These are phyloP conservation scores for Lachancea thermotolerans DNA, from an alignment of 805 yeast genomes.

Conservation along the genomic window DNA sequence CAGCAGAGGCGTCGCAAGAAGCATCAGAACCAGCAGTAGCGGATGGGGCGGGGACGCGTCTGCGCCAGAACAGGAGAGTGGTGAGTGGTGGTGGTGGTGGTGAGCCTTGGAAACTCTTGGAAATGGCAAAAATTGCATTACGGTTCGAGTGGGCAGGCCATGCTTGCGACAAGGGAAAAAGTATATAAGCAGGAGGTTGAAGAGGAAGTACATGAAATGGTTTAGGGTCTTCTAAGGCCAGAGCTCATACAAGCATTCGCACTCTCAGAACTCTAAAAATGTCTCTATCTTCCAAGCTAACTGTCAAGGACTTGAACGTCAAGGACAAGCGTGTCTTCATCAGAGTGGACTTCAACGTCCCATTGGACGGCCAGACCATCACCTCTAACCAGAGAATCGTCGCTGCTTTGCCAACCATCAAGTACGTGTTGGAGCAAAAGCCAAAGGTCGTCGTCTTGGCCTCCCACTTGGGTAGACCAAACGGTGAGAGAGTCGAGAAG, in stretches of 20 bases:
- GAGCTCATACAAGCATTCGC: background rate
- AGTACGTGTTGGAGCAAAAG: slow-evolving; percentile 85
- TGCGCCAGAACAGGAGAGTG: too few relatives aligned
- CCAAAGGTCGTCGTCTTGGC: slow-evolving; percentile 91
- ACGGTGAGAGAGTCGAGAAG: slow-evolving; percentile 81
- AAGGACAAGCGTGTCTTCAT: slow-evolving; percentile 93
- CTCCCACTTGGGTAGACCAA: slow-evolving; percentile 98
- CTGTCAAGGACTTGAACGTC: slow-evolving; percentile 85
- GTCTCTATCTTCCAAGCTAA: slow-evolving; percentile 91
- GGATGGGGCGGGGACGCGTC: too few relatives aligned
- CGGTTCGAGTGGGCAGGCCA: background rate
- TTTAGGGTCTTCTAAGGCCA: background rate
- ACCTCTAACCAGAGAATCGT: slow-evolving; percentile 99
- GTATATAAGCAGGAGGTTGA: slow-evolving; percentile 1
- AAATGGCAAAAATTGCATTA: background rate
- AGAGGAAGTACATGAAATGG: background rate
- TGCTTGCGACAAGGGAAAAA: background rate
- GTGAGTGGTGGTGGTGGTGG: background rate
- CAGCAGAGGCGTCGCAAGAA: background rate
- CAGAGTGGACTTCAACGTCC: slow-evolving; percentile 95
- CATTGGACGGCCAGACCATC: slow-evolving; percentile 91
- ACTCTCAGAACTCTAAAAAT: slow-evolving; percentile 34
- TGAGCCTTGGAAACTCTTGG: background rate
- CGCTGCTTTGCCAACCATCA: slow-evolving; percentile 97
- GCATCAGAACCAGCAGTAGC: too few relatives aligned